Evolutionary conservation across 2,329 filamentous ascomycete genomes (phyloP), one percentile per base, ranked within the genome.

Genomic region (Ophiostoma piceae): DNA sequence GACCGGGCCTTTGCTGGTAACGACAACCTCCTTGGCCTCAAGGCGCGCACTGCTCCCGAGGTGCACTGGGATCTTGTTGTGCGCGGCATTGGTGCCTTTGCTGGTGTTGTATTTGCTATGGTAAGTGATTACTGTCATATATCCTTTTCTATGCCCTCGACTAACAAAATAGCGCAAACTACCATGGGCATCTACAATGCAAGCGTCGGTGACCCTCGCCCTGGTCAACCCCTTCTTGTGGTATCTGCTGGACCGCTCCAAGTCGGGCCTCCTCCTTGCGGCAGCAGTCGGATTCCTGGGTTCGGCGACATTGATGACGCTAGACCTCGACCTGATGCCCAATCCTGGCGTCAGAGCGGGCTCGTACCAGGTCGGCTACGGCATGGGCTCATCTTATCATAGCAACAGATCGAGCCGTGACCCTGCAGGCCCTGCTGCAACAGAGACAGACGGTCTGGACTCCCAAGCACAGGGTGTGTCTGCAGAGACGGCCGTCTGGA

Each of bases 191-290:
- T 97, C 94, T 9, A 95, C 93, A 1, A 87, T 97, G n/a, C 95
- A 99, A 79, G 88, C 96, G 26, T 96, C 94, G 0, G 80, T 96
- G 35, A 95, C 94, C 0, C 88, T 99, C 67, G 92, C 93, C 29
- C 87, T 98, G 71, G 92, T 91, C 26, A 98, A 98, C 77, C 94
- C 95, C 1, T 90, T 95, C 11, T 82, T 99, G 22, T 99, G 95
- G 95, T 99, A 96, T 80, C 84, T 98, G 32, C 91, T 99, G 76
- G 95, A 99, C 80, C 91, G 94, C 67, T 95, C 92, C 66, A 89
- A 88, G 74, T 86, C 93, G 0, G 95, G 95, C 4, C 90, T 98
- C 74, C 81, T 95, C 43, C 85, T 97, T 69, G 93, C 92, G 0
- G 84, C 89, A 16, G 81, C 87, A 1, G 89, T 97, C 12, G 91